Conservation (phyloP, 257 asterid genomes). For the Coffea canephora region DNA sequence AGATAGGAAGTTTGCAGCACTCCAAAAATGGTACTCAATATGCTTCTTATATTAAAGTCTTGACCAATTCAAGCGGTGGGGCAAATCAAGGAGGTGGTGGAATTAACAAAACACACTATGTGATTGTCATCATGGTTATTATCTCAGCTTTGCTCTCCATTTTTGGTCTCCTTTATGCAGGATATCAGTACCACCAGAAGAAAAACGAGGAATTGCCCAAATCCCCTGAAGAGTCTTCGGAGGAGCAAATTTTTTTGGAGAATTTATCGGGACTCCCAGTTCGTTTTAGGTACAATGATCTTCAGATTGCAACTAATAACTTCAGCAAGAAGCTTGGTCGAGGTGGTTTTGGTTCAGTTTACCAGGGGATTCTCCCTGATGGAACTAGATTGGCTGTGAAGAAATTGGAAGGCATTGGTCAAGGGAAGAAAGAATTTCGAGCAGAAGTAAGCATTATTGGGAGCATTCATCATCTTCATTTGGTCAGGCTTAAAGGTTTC, state of each 20-base stretch:
- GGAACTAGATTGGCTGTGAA: conserved; percentile 81
- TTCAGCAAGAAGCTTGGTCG: conserved; percentile 82
- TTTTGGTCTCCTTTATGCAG: conserved; percentile 42
- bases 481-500: conserved; percentile 81
- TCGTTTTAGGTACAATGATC: conserved; percentile 76
- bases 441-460: conserved; percentile 97
- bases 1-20: conserved; percentile 58
- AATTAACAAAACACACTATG: conserved; percentile 30
- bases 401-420: conserved; percentile 91
- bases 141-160: conserved; percentile 44
- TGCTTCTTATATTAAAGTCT: conserved; percentile 45
- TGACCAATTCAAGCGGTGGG: conserved; percentile 19
- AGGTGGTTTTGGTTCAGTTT: conserved; percentile 98
- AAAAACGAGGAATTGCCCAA: conserved; percentile 47
- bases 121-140: conserved; percentile 48
- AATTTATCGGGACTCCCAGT: conserved; percentile 85
- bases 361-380: conserved; percentile 68
- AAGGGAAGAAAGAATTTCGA: conserved; percentile 95
- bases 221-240: conserved; percentile 53
- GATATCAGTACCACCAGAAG: conserved; percentile 37
- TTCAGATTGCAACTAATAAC: conserved; percentile 63
- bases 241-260: conserved; percentile 80
- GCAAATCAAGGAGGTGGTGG: conserved; percentile 22
- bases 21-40: conserved; percentile 33
- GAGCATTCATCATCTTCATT: conserved; percentile 45